These are phyloP conservation scores for Senna tora DNA, from an alignment of 306 rosid species.

Conservation along the genomic window DNA sequence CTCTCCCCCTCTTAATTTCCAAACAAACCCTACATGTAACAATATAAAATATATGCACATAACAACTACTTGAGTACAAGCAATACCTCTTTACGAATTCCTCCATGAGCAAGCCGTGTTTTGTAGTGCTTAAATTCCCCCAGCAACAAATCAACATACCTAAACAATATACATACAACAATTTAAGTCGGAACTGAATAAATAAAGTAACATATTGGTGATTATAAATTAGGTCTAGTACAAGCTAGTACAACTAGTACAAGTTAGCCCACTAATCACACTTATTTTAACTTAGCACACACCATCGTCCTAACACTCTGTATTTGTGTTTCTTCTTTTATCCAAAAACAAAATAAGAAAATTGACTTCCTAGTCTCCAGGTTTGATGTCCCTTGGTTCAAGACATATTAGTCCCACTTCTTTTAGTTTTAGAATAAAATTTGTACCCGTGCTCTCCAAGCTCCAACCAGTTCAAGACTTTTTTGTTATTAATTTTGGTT, in stretches of 20 bases:
- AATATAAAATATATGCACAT: neutral
- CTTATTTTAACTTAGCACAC: too few relatives aligned
- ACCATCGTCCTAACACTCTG: neutral
- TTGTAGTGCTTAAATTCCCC: constrained; percentile 98
- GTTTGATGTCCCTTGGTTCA: neutral
- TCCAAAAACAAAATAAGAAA: neutral
- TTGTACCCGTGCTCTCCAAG: neutral
- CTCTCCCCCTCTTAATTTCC: too few relatives aligned
- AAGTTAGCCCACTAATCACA: too few relatives aligned
- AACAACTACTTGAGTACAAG: constrained; percentile 30
- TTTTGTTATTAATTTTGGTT: neutral
- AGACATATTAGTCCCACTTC: neutral
- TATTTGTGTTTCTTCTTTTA: neutral
- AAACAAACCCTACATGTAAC: too few relatives aligned
- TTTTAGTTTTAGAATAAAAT: neutral
- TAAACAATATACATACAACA: constrained; percentile 51
- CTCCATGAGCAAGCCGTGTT: constrained; percentile 91
- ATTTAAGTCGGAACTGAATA: constrained; percentile 44
- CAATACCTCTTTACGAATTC: constrained; percentile 90
- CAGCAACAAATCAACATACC: constrained; percentile 93
- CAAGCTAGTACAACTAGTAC: too few relatives aligned
- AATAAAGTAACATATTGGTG: constrained; percentile 8
- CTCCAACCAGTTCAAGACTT: neutral
- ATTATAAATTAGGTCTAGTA: too few relatives aligned
- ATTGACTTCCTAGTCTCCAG: neutral